Base-by-base conservation (phyloP, 805 yeast species). In the Ogataea degrootiae region DNA sequence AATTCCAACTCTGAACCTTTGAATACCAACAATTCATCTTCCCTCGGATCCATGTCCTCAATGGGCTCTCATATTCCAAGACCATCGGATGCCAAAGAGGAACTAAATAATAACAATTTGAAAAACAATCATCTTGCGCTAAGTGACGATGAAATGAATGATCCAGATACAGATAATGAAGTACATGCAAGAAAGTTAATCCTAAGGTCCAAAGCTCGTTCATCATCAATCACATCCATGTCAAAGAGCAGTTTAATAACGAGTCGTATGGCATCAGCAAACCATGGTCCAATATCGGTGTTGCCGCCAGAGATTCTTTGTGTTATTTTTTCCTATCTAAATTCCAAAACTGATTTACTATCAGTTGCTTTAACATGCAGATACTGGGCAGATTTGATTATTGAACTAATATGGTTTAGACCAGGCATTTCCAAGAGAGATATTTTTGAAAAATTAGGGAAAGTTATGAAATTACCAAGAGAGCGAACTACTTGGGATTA, bases 341-440 rank as follows among this genome's bases (percentile, higher is more conserved):
- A 75, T 42, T 74, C 84, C 38, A 79, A 76, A 53, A 60, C 75
- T 4, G 90, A 85, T 56, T 68, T 83, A 49, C 80, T 79, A 26
- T 72, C 80, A 14, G 66, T 85, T 21, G 69, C 88, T 51, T 73
- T 88, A 1, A 91, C 88, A 7, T 90, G 96, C 66, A 82, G 80
- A 57, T 77, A 82, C 51, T 90, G 96, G 85, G 86, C 90, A 11
- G 78, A 80, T 54, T 71, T 87, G 38, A 81, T 87, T 14, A 81
- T 89, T 11, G 96, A 87, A 58, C 73, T 84, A 38, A 70, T 91
- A 31, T 91, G 97, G 95, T 87, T 87, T 61, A 77, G 98, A 49
- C 97, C 97, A 3, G 79, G 78, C 39, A 74, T 87, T 65, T 78
- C 76, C 51, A 72, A 73, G 50, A 74, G 72, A 41, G 49, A 62